Evolutionary conservation across 495 filamentous ascomycete genomes (phyloP).

Genomic region (Hypoxylon lienhwacheense): DNA sequence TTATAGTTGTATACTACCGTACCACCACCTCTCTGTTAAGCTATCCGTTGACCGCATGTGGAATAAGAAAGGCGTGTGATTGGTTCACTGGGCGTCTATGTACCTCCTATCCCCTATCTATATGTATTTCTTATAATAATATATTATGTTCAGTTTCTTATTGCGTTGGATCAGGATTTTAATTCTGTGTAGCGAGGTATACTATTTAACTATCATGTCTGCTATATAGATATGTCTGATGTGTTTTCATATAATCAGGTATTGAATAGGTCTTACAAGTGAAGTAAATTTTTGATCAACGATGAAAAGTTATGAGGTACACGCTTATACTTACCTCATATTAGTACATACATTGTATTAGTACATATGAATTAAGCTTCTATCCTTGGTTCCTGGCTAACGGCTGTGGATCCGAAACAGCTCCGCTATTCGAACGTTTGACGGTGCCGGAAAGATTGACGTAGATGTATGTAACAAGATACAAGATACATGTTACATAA

Average conservation of each 20-base stretch:
- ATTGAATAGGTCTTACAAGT: too few relatives aligned
- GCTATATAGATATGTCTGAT: neutral
- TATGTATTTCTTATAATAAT: neutral
- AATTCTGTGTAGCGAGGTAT: too few relatives aligned
- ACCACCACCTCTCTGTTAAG: too few relatives aligned
- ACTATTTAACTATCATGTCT: neutral
- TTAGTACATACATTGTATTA: too few relatives aligned
- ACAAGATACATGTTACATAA: too few relatives aligned
- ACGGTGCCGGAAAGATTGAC: constrained; percentile 1
- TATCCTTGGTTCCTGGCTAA: constrained; percentile 1
- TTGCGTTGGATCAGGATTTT: too few relatives aligned
- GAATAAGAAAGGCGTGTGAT: constrained; percentile 18
- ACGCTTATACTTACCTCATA: too few relatives aligned
- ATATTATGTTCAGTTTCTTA: neutral
- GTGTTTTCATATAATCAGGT: too few relatives aligned
- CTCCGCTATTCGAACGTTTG: constrained; percentile 34
- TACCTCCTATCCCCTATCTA: neutral
- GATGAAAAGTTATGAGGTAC: too few relatives aligned
- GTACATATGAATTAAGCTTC: neutral
- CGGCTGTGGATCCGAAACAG: constrained; percentile 23
- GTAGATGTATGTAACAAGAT: too few relatives aligned
- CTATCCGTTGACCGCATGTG: constrained; percentile 30
- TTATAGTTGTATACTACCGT: too few relatives aligned
- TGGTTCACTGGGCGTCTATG: neutral
- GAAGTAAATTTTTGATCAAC: too few relatives aligned